Base-by-base conservation (phyloP, 129 eudicot species). In the Artemisia annua region DNA sequence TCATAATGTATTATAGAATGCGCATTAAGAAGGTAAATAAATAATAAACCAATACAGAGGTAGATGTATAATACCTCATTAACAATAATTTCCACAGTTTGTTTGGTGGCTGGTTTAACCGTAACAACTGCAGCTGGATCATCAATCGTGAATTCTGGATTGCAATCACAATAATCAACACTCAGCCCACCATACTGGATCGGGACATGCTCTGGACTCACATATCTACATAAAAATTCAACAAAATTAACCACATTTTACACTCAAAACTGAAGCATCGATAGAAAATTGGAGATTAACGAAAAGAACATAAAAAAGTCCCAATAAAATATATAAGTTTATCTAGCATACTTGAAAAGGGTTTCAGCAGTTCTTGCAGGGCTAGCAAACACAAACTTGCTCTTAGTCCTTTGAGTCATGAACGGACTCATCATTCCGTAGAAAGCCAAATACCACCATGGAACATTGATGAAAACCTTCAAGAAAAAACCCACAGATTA, bases 361-460 rank as follows among this genome's bases (percentile, higher is more conserved):
- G 90, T 73, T 59, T 93, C 98, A 11, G 98, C 83, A 9, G 98
- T 87, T 75, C 67, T 87, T 43, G 98, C 80, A 10, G 98, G 96
- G 82, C 98, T 84, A 26, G 98, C 87, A 63, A 93, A 93, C 32
- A 93, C 95, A 61, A 93, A 93, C 82, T 93, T 92, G 98, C 98
- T 92, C 75, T 85, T 92, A 65, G 95, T 92, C 67, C 98, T 86
- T 66, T 82, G 98, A 48, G 98, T 87, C 80, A 93, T 77, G 88
- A 93, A 88, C 0, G 98, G 94, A 55, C 87, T 81, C 80, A 89
- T 87, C 95, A 93, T 86, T 17, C 88, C 74, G 24, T 87, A 87
- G 74, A 87, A 89, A 32, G 98, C 96, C 79, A 93, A 78, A 76
- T 93, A 89, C 98, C 98, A 93, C 98, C 98, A 93, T 8, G 98